Evolutionary conservation across 2,329 filamentous ascomycete genomes (phyloP).

Genomic region (Cladosporium sp.): DNA sequence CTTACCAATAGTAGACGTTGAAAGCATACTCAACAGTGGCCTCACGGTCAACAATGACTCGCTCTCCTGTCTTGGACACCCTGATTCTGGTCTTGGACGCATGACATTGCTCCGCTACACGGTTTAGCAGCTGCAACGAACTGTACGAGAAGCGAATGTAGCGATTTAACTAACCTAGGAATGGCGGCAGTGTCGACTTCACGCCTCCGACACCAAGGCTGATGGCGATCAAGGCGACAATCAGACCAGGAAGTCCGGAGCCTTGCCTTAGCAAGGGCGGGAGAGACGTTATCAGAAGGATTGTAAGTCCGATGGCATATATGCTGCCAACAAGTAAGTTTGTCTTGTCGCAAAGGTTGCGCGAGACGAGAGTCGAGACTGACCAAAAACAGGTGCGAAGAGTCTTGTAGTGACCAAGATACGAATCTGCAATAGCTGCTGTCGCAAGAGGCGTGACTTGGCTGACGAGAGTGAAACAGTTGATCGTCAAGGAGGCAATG

Average conservation of each 20-base stretch:
- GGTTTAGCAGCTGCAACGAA: background rate
- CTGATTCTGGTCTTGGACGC: constrained; percentile 45
- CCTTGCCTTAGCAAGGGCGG: background rate
- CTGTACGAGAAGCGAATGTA: background rate
- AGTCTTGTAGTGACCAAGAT: constrained; percentile 68
- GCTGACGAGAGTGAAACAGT: constrained; percentile 47
- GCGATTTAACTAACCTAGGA: background rate
- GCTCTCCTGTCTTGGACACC: constrained; percentile 45
- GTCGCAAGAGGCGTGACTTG: constrained; percentile 49
- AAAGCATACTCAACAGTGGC: constrained; percentile 52
- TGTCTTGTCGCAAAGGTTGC: background rate
- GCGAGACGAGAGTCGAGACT: constrained; percentile 51
- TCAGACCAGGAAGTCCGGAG: background rate
- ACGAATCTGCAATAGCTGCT: constrained; percentile 64
- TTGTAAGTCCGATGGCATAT: background rate
- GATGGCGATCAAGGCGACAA: background rate
- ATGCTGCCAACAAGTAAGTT: background rate
- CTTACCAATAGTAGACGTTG: constrained; percentile 62
- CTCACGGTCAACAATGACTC: constrained; percentile 50
- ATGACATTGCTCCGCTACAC: constrained; percentile 50
- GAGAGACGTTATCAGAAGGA: background rate
- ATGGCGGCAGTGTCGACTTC: background rate
- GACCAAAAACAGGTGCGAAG: constrained; percentile 65
- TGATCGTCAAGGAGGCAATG: constrained; percentile 41
- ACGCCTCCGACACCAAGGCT: background rate